Conservation (phyloP, 1,284 basidiomycete species). For the Trametes hirsuta region DNA sequence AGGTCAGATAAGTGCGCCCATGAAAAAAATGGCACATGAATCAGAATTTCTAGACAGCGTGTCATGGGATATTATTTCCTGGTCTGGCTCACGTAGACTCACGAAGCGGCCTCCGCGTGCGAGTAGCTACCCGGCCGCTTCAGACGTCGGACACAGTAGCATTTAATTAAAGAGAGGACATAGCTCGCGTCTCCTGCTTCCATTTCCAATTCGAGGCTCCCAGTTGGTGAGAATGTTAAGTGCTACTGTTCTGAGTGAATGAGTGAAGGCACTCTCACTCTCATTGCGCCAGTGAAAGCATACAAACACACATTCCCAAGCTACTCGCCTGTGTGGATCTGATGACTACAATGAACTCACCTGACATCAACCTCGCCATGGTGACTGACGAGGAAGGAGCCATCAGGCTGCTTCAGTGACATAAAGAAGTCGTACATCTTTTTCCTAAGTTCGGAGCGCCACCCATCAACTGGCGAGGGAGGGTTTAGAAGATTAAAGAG, state of each 20-base stretch:
- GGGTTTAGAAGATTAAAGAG: not conserved
- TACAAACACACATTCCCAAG: not conserved
- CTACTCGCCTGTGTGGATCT: not conserved
- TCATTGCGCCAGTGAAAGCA: not conserved
- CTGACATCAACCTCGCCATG: constrained; percentile 93
- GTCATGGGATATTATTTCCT: no score
- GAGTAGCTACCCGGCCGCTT: no score
- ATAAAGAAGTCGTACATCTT: constrained; percentile 90
- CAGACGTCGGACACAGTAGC: no score
- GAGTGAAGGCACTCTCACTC: not conserved
- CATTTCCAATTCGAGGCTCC: no score
- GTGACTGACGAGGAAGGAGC: constrained; percentile 88
- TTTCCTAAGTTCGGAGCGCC: constrained; percentile 42
- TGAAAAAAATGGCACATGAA: no score
- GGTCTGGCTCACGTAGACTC: no score
- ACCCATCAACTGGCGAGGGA: not conserved
- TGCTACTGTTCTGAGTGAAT: no score
- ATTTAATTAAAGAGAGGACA: no score
- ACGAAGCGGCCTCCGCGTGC: no score
- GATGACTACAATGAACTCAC: constrained; percentile 42
- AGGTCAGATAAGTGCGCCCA: not conserved
- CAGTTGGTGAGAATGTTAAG: no score
- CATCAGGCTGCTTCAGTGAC: constrained; percentile 92
- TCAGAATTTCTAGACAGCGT: no score
- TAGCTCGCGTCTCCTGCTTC: no score